Evolutionary conservation across 2,329 filamentous ascomycete genomes (phyloP), one percentile per base, ranked within the genome.

Genomic region (Clonostachys solani): DNA sequence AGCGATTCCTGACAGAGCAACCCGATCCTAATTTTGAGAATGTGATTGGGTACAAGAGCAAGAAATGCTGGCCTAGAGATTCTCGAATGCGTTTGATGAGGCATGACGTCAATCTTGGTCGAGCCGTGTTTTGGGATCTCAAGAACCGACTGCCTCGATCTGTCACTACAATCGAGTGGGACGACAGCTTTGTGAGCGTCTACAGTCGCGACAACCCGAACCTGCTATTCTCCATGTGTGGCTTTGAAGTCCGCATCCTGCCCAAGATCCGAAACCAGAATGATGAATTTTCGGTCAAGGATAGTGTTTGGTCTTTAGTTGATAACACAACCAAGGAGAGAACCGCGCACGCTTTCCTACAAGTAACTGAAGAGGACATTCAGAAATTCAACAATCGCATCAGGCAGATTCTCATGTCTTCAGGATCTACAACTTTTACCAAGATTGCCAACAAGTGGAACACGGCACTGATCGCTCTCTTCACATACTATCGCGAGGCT

Each of bases 361-460:
- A 97, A 61, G 94, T 99, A 18, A 97, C 94, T 0, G 92, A 97
- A 60, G 94, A 97, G 62, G 94, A 99, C 61, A 92, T 99, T 43
- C 87, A 92, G 55, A 97, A 97, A 68, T 99, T 99, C 77, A 99
- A 99, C 71, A 99, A 99, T 67, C 86, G 95, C 40, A 99, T 99
- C 61, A 84, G 94, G 50, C 94, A 99, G 62, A 99, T 99, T 63
- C 78, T 99, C 48, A 99, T 99, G 94, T 97, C 92, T 12, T 97
- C 94, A 49, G 95, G 94, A n/a, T 96, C 90, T 6, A 99, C 94
- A 0, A 99, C 94, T 0, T 99, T 99, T 71, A 99, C 94, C 42
- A 99, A 99, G 79, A 99, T 99, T 61, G 94, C 95, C 42, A 99
- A 99, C 72, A 99, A 99, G 72, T 99, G 95, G 94, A 99, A 99